These are phyloP conservation scores for Epichloe coenophiala DNA, from an alignment of 2,329 filamentous ascomycete genomes.

Conservation along the genomic window DNA sequence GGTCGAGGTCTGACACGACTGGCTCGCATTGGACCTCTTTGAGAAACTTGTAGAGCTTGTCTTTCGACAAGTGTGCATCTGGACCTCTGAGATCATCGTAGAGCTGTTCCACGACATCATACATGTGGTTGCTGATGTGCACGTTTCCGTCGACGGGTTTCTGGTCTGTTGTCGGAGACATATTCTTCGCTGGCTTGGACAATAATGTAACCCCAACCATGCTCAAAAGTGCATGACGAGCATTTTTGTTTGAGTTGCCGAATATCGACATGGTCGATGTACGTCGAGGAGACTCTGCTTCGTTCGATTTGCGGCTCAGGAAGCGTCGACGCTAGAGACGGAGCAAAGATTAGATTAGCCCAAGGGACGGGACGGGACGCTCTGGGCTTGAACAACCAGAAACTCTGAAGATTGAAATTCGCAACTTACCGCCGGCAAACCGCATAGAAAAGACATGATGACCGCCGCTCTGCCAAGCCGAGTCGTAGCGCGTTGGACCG, in stretches of 20 bases:
- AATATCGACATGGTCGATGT: conserved; percentile 26
- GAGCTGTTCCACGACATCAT: conserved; percentile 32
- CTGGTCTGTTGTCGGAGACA: conserved; percentile 13
- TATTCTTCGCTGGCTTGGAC: conserved; percentile 10
- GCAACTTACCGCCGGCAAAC: conserved; percentile 12
- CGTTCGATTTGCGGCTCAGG: conserved; percentile 4
- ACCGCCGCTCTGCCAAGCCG: not conserved
- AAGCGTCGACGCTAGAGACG: conserved; percentile 8
- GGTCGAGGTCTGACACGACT: conserved; percentile 17
- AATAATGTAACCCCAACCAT: conserved; percentile 22
- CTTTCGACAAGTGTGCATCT: conserved; percentile 16
- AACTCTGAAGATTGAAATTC: not conserved
- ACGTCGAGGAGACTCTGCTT: conserved; percentile 15
- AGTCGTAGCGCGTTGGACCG: not conserved
- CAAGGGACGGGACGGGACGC: not conserved
- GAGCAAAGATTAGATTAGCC: conserved; percentile 2
- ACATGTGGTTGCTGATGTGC: conserved; percentile 34
- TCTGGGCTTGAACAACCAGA: not conserved
- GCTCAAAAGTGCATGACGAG: conserved; percentile 15
- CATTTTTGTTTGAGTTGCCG: conserved; percentile 20
- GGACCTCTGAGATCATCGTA: conserved; percentile 31
- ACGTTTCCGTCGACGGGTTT: conserved; percentile 15
- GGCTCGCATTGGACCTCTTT: conserved; percentile 32
- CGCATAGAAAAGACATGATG: conserved; percentile 12
- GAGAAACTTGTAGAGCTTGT: conserved; percentile 36